Percentiles rank a stretch among this genome's conserved stretches.
phyloP scores from a whole-genome alignment of 2,329 filamentous ascomycete genomes.

The Colletotrichum musicola region DNA sequence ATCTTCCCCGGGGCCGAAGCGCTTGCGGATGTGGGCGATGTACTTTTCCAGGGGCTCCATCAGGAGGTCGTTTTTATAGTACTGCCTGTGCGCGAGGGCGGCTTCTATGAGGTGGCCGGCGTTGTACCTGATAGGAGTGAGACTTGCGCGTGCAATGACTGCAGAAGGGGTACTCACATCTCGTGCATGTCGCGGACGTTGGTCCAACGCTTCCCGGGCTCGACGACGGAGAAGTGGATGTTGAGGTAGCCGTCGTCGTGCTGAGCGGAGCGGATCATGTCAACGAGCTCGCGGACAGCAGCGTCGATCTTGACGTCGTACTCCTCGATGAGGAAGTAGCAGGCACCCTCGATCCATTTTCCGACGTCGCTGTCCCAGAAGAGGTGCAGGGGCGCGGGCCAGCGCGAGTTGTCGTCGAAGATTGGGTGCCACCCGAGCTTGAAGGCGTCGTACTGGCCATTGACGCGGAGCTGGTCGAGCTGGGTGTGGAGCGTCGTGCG shows the following conservation, averaged over 20 bases:
- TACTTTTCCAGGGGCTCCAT: constrained; percentile 67
- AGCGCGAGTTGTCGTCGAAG: constrained; percentile 62
- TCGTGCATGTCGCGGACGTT: constrained; percentile 74
- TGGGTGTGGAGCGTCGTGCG: constrained; percentile 61
- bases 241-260: constrained; percentile 73
- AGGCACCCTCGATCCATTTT: constrained; percentile 74
- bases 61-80: constrained; percentile 64
- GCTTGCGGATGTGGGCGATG: constrained; percentile 62
- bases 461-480: constrained; percentile 64
- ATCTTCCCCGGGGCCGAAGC: constrained; percentile 62
- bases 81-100: constrained; percentile 66
- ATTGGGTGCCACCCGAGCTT: constrained; percentile 67
- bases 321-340: constrained; percentile 63
- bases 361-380: constrained; percentile 70
- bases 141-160: constrained; percentile 5
- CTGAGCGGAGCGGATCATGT: constrained; percentile 69
- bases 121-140: constrained; percentile 60
- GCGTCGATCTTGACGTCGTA: constrained; percentile 60
- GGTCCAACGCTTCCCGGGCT: constrained; percentile 66
- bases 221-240: constrained; percentile 72
- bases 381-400: constrained; percentile 69
- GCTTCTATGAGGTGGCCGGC: constrained; percentile 73
- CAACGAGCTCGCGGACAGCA: constrained; percentile 67
- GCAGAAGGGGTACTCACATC: constrained; percentile 54
- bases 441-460: constrained; percentile 70